Evolutionary conservation across 768 basidiomycete genomes (phyloP).

Genomic region (Cystofilobasidium bisporidii): DNA sequence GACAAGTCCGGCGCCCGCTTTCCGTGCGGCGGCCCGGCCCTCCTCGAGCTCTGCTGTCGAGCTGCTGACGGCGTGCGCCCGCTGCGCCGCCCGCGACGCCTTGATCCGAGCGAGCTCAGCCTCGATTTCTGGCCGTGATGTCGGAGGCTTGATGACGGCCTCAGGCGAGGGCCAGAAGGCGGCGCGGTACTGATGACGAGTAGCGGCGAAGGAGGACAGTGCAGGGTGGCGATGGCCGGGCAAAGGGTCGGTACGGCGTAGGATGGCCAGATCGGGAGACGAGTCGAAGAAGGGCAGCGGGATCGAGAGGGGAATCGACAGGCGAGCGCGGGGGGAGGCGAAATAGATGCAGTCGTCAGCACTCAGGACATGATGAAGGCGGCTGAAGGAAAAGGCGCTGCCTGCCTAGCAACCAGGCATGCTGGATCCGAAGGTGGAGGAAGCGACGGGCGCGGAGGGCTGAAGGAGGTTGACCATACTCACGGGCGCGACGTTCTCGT

Average conservation of each 20-base stretch:
- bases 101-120: slow-evolving; percentile 4
- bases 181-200: not conserved
- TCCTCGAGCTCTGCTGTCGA: not conserved
- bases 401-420: no score
- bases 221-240: no score
- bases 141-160: not conserved
- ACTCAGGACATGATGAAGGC: no score
- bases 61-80: not conserved
- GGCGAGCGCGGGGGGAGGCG: no score
- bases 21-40: not conserved
- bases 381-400: no score
- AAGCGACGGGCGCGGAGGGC: not conserved
- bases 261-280: no score
- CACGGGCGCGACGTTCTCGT: slow-evolving; percentile 7
- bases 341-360: no score
- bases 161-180: slow-evolving; percentile 7
- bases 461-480: not conserved
- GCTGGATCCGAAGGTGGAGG: no score
- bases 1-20: no score
- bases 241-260: no score
- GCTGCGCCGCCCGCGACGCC: not conserved
- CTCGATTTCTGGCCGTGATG: not conserved
- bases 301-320: no score
- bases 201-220: not conserved
- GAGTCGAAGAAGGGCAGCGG: no score